A percentile compares a stretch with the other conserved stretches of the same genome.
These are phyloP conservation scores for Zasmidium cellare DNA, from an alignment of 2,329 filamentous ascomycete genomes.

Conservation along the genomic window DNA sequence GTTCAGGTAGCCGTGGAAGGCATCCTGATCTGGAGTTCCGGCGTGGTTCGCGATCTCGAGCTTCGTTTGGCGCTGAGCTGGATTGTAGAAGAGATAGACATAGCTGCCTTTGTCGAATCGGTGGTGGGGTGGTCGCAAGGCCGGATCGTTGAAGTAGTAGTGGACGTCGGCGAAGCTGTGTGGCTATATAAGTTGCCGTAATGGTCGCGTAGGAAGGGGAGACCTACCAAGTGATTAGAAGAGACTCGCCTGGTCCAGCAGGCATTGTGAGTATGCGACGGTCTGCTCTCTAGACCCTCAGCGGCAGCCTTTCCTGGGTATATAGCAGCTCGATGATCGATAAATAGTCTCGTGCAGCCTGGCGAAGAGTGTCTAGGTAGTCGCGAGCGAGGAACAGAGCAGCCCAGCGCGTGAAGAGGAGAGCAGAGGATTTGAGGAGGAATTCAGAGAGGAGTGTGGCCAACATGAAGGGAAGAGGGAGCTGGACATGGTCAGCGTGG, in stretches of 20 bases:
- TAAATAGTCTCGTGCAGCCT: conserved; percentile 30
- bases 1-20: conserved; percentile 68
- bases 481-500: neutral
- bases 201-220: neutral
- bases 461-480: conserved; percentile 5
- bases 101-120: conserved; percentile 79
- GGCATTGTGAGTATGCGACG: conserved; percentile 40
- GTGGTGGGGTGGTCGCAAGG: conserved; percentile 69
- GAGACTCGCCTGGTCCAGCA: conserved; percentile 48
- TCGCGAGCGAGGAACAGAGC: conserved; percentile 19
- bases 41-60: conserved; percentile 75
- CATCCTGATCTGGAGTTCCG: conserved; percentile 74
- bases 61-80: conserved; percentile 65
- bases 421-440: conserved; percentile 12
- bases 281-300: conserved; percentile 10
- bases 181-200: neutral
- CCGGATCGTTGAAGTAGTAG: conserved; percentile 73
- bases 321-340: conserved; percentile 28
- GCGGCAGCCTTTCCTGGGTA: conserved; percentile 19
- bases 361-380: conserved; percentile 29
- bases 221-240: conserved; percentile 39
- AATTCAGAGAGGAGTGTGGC: conserved; percentile 16
- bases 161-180: conserved; percentile 74
- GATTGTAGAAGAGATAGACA: conserved; percentile 76
- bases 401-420: conserved; percentile 16